Evolutionary conservation across 2,329 filamentous ascomycete genomes (phyloP).

Genomic region (Arthrobotrys megalospora): DNA sequence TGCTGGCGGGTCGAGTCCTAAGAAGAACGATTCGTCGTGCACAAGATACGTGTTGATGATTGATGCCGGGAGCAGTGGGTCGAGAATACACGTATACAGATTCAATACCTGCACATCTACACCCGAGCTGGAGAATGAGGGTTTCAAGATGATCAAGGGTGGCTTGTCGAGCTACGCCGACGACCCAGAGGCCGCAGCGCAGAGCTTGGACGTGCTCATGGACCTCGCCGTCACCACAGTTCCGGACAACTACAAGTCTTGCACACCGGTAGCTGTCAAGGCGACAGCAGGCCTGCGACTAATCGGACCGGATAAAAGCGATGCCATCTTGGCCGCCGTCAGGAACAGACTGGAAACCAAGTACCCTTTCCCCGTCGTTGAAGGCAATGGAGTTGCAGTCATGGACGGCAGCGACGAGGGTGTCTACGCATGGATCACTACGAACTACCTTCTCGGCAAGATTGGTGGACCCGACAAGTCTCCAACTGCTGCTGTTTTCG

Average conservation of each 20-base stretch:
- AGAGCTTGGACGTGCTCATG: conserved; percentile 89
- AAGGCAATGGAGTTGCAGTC: conserved; percentile 90
- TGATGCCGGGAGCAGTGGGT: conserved; percentile 96
- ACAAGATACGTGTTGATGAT: conserved; percentile 91
- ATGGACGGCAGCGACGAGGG: conserved; percentile 97
- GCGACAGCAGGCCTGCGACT: conserved; percentile 94
- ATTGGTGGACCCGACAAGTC: conserved; percentile 92
- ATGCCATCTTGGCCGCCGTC: conserved; percentile 88
- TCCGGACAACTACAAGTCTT: conserved; percentile 89
- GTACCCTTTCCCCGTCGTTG: conserved; percentile 95
- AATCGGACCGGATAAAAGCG: conserved; percentile 83
- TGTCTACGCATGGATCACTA: conserved; percentile 88
- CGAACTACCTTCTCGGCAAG: conserved; percentile 97
- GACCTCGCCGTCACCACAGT: conserved; percentile 86
- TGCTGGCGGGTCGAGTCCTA: conserved; percentile 24
- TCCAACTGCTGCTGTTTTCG: conserved; percentile 93
- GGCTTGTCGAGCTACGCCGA: conserved; percentile 88
- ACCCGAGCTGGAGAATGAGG: conserved; percentile 92
- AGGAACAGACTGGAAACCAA: conserved; percentile 84
- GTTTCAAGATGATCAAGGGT: conserved; percentile 93
- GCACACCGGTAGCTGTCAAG: conserved; percentile 96
- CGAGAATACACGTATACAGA: conserved; percentile 97
- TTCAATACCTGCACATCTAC: conserved; percentile 98
- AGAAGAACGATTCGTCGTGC: conserved; percentile 43
- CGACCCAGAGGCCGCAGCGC: conserved; percentile 88